Conservation (phyloP, 306 rosid genomes). For the Vigna angularis region DNA sequence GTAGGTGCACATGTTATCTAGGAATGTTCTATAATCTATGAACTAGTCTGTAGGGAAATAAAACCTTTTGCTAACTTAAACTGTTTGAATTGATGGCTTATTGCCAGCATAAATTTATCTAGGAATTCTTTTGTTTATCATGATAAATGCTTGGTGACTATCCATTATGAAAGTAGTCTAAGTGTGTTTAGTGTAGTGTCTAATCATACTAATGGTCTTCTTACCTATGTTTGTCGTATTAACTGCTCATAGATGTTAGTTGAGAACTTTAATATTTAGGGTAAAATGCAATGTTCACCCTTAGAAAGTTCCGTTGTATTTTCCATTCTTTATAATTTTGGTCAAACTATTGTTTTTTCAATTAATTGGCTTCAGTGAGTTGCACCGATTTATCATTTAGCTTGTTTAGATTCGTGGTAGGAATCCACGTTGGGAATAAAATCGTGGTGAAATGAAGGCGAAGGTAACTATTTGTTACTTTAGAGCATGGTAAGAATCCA, state of each 20-base stretch:
- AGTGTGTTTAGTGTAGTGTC: not conserved
- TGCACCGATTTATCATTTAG: not conserved
- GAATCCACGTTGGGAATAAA: no score
- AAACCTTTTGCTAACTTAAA: constrained; percentile 12
- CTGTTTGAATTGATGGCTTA: constrained; percentile 38
- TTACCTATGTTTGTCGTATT: not conserved
- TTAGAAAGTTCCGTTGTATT: not conserved
- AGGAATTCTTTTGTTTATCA: constrained; percentile 33
- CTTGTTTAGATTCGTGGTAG: no score
- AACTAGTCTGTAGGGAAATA: constrained; percentile 42
- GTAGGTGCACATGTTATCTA: constrained; percentile 42
- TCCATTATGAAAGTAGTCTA: not conserved
- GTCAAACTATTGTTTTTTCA: not conserved
- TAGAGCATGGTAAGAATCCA: no score
- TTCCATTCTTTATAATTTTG: not conserved
- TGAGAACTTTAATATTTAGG: not conserved
- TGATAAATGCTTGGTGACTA: constrained; percentile 9
- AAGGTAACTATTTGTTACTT: no score
- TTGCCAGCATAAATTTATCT: constrained; percentile 28
- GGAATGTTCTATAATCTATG: constrained; percentile 36
- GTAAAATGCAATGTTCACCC: not conserved
- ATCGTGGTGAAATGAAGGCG: no score
- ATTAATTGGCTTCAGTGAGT: not conserved
- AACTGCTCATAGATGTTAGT: not conserved
- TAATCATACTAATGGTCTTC: not conserved